A percentile compares a stretch with the other conserved stretches of the same genome.
Conservation (phyloP, 169 alveolate genomes). For the Toxoplasma gondii region DNA sequence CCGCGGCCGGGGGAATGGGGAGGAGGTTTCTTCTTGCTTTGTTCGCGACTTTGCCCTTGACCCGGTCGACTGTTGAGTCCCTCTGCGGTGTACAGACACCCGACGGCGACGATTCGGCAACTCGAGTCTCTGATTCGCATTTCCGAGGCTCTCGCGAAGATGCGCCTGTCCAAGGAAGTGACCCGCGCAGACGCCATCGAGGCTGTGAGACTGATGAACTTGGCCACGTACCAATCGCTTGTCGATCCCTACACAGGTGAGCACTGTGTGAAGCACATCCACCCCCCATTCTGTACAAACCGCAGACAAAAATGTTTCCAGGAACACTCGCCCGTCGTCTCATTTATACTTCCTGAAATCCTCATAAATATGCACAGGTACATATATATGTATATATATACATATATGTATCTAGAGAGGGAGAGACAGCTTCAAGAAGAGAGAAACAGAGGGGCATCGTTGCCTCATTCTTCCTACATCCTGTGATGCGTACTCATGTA, state of each 20-base stretch:
- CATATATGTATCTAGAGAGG: neutral
- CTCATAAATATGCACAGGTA: neutral
- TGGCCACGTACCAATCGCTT: slow-evolving; percentile 98
- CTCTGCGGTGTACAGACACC: slow-evolving; percentile 78
- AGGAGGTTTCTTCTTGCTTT: too few species aligned
- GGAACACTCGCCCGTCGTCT: neutral
- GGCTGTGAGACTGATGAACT: slow-evolving; percentile 97
- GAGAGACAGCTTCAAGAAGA: too few species aligned
- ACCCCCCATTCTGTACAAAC: too few species aligned
- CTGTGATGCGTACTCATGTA: neutral
- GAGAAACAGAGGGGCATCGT: too few species aligned
- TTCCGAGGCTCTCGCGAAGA: slow-evolving; percentile 96
- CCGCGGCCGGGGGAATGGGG: too few species aligned
- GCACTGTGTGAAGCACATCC: neutral
- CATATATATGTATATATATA: too few species aligned
- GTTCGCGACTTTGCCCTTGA: too few species aligned
- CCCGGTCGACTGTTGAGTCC: neutral
- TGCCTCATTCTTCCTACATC: too few species aligned
- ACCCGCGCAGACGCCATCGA: slow-evolving; percentile 88
- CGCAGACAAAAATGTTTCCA: too few species aligned
- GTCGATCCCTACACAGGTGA: slow-evolving; percentile 91
- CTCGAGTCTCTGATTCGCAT: slow-evolving; percentile 96
- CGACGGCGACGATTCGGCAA: slow-evolving; percentile 96
- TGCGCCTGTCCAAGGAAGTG: slow-evolving; percentile 91
- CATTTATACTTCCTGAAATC: too few species aligned